A percentile compares a stretch with the other conserved stretches of the same genome.
Conservation (phyloP, 2,329 filamentous ascomycete genomes). For the Myriangium duriaei region DNA sequence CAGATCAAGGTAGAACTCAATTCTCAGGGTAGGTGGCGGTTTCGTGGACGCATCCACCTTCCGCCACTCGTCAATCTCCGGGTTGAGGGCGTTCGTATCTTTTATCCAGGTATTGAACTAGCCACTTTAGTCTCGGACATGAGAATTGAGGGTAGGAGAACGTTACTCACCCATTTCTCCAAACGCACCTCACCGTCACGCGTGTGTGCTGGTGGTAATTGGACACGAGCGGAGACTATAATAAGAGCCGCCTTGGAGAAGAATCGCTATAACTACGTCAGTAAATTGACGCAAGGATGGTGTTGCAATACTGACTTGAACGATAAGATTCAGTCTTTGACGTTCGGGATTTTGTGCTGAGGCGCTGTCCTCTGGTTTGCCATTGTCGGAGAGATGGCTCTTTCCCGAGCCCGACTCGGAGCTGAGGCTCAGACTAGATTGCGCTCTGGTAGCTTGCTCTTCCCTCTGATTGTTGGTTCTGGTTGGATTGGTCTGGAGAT, state of each 20-base stretch:
- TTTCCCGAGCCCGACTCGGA: slow-evolving; percentile 15
- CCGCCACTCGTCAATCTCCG: slow-evolving; percentile 74
- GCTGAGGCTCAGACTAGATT: slow-evolving; percentile 28
- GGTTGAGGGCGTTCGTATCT: slow-evolving; percentile 76
- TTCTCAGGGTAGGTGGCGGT: slow-evolving; percentile 68
- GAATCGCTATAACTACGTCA: too few relatives aligned
- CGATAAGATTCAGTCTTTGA: slow-evolving; percentile 84
- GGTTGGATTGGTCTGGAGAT: slow-evolving; percentile 58
- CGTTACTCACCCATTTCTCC: slow-evolving; percentile 67
- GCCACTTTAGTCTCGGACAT: neutral
- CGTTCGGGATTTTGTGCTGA: slow-evolving; percentile 49
- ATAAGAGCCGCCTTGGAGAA: slow-evolving; percentile 77
- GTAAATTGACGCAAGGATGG: too few relatives aligned
- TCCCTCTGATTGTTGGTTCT: slow-evolving; percentile 65
- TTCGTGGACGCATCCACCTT: slow-evolving; percentile 63
- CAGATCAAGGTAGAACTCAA: slow-evolving; percentile 63
- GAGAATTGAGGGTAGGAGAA: neutral
- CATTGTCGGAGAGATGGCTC: slow-evolving; percentile 10
- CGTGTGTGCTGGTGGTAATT: slow-evolving; percentile 46
- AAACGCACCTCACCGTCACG: slow-evolving; percentile 52
- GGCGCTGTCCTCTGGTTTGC: slow-evolving; percentile 11
- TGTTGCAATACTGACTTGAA: slow-evolving; percentile 68
- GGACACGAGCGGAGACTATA: slow-evolving; percentile 68
- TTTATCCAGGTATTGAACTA: slow-evolving; percentile 94
- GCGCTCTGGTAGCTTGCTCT: slow-evolving; percentile 36